phyloP scores from a whole-genome alignment of 768 basidiomycete genomes.

The Mycena olivaceomarginata region DNA sequence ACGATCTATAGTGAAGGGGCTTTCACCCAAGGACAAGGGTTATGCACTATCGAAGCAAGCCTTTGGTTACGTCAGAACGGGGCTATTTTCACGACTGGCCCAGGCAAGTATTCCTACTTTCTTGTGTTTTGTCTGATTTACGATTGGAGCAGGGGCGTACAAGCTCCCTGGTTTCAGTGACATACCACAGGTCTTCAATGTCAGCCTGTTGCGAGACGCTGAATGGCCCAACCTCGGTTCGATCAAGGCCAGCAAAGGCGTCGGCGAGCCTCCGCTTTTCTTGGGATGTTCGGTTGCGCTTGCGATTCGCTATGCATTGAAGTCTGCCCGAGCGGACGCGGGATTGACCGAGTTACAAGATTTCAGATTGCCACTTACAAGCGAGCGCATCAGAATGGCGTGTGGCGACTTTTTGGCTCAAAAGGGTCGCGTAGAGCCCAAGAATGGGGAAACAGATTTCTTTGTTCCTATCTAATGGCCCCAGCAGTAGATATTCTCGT shows the following conservation, averaged over 20 bases:
- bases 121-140: neutral
- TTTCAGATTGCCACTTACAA: constrained; percentile 43
- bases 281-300: constrained; percentile 45
- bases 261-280: constrained; percentile 46
- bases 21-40: constrained; percentile 44
- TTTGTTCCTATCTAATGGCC: constrained; percentile 41
- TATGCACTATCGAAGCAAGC: constrained; percentile 44
- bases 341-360: constrained; percentile 42
- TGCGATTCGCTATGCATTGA: constrained; percentile 44
- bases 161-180: constrained; percentile 47
- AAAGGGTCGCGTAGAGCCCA: constrained; percentile 38
- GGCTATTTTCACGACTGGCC: constrained; percentile 45
- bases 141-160: constrained; percentile 34
- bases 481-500: too few species aligned
- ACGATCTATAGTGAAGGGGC: constrained; percentile 37
- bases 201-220: constrained; percentile 43
- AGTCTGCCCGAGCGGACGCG: constrained; percentile 40
- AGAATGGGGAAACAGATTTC: constrained; percentile 39
- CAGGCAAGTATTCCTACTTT: constrained; percentile 25
- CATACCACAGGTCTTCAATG: constrained; percentile 46
- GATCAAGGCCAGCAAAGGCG: constrained; percentile 45
- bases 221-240: constrained; percentile 46
- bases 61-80: constrained; percentile 46
- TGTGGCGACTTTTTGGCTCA: constrained; percentile 40
- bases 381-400: constrained; percentile 43